Base-by-base conservation (phyloP, 805 yeast species). In the Candida andamanensis region DNA sequence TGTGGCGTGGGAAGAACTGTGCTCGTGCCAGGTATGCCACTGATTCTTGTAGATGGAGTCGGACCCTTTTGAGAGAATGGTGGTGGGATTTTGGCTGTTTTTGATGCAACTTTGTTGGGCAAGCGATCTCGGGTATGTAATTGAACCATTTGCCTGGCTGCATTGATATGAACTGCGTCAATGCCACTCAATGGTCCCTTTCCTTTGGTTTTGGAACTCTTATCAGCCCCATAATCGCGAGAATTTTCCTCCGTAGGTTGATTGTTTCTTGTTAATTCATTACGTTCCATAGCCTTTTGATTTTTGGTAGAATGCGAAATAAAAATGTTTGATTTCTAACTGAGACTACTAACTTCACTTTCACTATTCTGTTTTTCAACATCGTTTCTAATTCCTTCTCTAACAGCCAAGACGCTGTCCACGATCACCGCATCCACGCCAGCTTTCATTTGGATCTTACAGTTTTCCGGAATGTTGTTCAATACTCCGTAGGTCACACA, bases 361-460 rank as follows among this genome's bases (percentile, higher is more conserved):
- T 29, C 37, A 17, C 37, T 33, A 21, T 33, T 33, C 18, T 27
- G 33, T 10, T 29, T 33, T 11, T 48, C 53, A 26, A 49, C 57
- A 28, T 56, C 62, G 29, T 45, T 47, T 36, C 70, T 73, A 40
- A 89, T 67, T 6, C 85, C 95, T 46, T 81, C 81, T 51, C 95
- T 70, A n/a, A 89, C 94, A 0, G 95, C 96, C 49, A 89, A 67
- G 2, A 90, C 97, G 34, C 85, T 80, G 58, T 90, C 97, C 3
- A 85, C 97, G 59, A 90, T 90, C n/a, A 90, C 97, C 0, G 98
- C 98, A 66, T 90, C 97, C 9, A 90, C 95, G 6, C 97, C 97
- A 3, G 94, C 89, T 41, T 76, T 78, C 80, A 90, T 80, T 57
- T 90, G 96, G 36, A 83, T 63, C 44, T 77, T 78, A 17, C 95